phyloP scores from a whole-genome alignment of 1,284 basidiomycete species.

The Mrakiaceae sp. region DNA sequence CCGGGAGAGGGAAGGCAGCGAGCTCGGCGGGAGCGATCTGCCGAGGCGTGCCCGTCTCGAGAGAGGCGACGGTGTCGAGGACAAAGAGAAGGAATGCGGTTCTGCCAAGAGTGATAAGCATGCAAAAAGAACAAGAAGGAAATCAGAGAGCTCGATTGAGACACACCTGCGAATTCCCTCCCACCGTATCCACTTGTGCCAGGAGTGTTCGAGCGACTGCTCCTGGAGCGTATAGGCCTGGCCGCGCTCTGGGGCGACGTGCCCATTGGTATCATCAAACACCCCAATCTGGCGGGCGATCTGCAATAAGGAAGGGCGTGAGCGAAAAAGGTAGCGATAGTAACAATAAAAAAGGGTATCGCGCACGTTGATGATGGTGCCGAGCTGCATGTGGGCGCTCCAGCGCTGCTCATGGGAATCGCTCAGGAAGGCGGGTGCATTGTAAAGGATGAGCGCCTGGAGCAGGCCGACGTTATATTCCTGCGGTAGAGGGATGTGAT shows the following conservation, averaged over 20 bases:
- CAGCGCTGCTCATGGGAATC: slow-evolving; percentile 31
- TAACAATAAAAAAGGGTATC: not conserved
- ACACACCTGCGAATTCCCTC: slow-evolving; percentile 27
- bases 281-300: slow-evolving; percentile 36
- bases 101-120: slow-evolving; percentile 16
- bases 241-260: not conserved
- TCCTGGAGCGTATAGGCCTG: slow-evolving; percentile 2
- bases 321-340: not conserved
- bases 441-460: slow-evolving; percentile 36
- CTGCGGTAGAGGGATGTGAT: not conserved
- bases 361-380: slow-evolving; percentile 33
- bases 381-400: slow-evolving; percentile 33
- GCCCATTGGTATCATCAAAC: slow-evolving; percentile 21
- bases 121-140: too few species aligned
- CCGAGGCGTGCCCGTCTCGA: slow-evolving; percentile 35
- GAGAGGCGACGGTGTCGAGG: slow-evolving; percentile 36
- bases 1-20: slow-evolving; percentile 34
- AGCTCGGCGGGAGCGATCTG: slow-evolving; percentile 32
- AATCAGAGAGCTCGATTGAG: too few species aligned
- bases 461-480: slow-evolving; percentile 35
- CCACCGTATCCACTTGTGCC: slow-evolving; percentile 37
- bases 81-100: slow-evolving; percentile 37
- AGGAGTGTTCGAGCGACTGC: slow-evolving; percentile 26
- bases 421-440: slow-evolving; percentile 35
- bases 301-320: slow-evolving; percentile 18